Conservation (phyloP, 192 early-diverging fungal genomes). For the Endogone sp. region DNA sequence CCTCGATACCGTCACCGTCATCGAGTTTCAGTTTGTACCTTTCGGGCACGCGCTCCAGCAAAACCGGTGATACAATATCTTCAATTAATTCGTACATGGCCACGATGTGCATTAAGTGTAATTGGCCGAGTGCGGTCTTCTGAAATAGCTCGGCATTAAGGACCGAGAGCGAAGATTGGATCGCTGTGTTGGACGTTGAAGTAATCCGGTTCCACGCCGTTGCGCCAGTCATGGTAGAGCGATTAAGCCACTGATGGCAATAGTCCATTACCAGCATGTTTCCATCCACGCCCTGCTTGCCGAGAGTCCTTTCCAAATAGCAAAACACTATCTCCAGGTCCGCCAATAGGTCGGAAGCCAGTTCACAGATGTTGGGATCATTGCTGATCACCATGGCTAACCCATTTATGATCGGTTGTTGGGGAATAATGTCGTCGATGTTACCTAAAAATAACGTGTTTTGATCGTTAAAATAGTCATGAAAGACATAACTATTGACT, state of each 20-base stretch:
- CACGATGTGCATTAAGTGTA: conserved; percentile 10
- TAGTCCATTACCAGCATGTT: conserved; percentile 9
- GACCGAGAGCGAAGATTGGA: neutral
- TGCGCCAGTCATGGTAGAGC: neutral
- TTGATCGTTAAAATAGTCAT: too few relatives aligned
- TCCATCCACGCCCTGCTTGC: neutral
- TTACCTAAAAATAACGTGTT: too few relatives aligned
- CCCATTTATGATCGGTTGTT: conserved; percentile 1
- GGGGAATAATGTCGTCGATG: conserved; percentile 9
- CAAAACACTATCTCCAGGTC: conserved; percentile 18
- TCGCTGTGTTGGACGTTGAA: too few relatives aligned
- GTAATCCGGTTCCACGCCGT: too few relatives aligned
- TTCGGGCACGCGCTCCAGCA: conserved; percentile 4
- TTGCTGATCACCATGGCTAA: neutral
- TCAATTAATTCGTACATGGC: conserved; percentile 17
- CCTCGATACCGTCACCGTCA: neutral
- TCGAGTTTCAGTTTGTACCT: conserved; percentile 12
- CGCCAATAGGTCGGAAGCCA: conserved; percentile 3
- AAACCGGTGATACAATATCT: conserved; percentile 6
- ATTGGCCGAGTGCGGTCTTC: neutral
- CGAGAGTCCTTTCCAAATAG: conserved; percentile 12
- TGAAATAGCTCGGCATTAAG: neutral
- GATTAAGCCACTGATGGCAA: conserved; percentile 14
- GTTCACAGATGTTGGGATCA: neutral
- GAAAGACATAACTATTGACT: too few relatives aligned